Percentiles rank a stretch among this genome's conserved stretches.
Conservation (phyloP, 2,329 filamentous ascomycete species). For the Acarospora socialis region DNA sequence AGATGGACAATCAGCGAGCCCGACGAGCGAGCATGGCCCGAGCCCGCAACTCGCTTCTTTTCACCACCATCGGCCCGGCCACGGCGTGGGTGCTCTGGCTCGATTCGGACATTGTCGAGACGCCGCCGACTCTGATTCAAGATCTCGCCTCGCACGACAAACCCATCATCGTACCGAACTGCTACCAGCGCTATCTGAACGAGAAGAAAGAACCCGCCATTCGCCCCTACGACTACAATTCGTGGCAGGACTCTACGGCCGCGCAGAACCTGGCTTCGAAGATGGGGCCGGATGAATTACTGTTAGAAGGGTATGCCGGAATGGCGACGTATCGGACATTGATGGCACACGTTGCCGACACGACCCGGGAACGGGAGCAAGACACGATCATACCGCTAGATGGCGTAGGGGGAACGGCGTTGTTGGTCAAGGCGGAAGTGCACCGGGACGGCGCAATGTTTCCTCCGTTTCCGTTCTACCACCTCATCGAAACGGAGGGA, state of each 20-base stretch:
- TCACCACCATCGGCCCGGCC: constrained; percentile 79
- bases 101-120: constrained; percentile 83
- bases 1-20: constrained; percentile 75
- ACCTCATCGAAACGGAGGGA: constrained; percentile 93
- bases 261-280: constrained; percentile 60
- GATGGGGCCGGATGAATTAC: constrained; percentile 83
- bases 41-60: constrained; percentile 84
- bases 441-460: constrained; percentile 98
- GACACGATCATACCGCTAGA: constrained; percentile 62
- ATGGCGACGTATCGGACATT: constrained; percentile 83
- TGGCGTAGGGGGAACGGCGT: constrained; percentile 81
- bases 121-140: constrained; percentile 71
- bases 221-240: constrained; percentile 92
- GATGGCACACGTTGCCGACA: constrained; percentile 68
- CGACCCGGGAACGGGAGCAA: constrained; percentile 39
- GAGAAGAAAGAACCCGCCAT: constrained; percentile 56
- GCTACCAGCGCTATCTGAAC: constrained; percentile 76
- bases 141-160: constrained; percentile 80
- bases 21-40: constrained; percentile 82
- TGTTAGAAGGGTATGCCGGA: constrained; percentile 85
- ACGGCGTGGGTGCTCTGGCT: constrained; percentile 97
- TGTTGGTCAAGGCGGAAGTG: constrained; percentile 91
- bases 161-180: constrained; percentile 87
- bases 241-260: constrained; percentile 79
- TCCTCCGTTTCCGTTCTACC: constrained; percentile 88